These are phyloP conservation scores for Sporothrix inflata DNA, from an alignment of 2,329 filamentous ascomycete genomes.

Conservation along the genomic window DNA sequence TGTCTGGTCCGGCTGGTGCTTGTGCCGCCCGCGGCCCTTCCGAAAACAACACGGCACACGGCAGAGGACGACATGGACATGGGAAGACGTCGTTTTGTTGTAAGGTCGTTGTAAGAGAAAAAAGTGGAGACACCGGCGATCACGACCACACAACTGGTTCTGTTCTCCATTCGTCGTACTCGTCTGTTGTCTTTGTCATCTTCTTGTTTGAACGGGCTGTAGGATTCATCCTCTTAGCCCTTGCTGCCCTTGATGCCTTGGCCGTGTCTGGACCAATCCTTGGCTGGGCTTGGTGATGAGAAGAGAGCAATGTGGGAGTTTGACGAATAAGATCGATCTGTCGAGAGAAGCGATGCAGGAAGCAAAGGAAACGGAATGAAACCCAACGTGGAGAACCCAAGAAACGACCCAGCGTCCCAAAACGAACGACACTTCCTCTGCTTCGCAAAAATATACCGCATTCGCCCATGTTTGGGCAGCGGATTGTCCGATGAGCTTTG, in stretches of 20 bases:
- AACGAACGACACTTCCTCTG: not conserved
- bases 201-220: too few species aligned
- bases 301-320: not conserved
- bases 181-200: conserved; percentile 15
- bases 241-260: conserved; percentile 31
- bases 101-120: not conserved
- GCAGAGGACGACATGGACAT: not conserved
- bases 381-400: conserved; percentile 12
- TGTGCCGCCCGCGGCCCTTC: conserved; percentile 20
- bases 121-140: conserved; percentile 10
- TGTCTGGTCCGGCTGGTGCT: conserved; percentile 15
- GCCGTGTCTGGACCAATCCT: conserved; percentile 27
- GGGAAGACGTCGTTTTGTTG: not conserved
- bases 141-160: conserved; percentile 4
- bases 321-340: not conserved
- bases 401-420: not conserved
- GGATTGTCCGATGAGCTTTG: not conserved
- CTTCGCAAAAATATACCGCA: not conserved
- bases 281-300: conserved; percentile 3
- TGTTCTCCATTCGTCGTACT: too few species aligned
- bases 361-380: conserved; percentile 16
- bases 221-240: not conserved
- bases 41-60: not conserved
- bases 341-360: not conserved
- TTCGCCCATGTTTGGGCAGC: not conserved